A percentile compares a stretch with the other conserved stretches of the same genome.
These are phyloP conservation scores for Echinochloa phyllopogon DNA, from an alignment of 176 grass and related monocot genomes.

Conservation along the genomic window DNA sequence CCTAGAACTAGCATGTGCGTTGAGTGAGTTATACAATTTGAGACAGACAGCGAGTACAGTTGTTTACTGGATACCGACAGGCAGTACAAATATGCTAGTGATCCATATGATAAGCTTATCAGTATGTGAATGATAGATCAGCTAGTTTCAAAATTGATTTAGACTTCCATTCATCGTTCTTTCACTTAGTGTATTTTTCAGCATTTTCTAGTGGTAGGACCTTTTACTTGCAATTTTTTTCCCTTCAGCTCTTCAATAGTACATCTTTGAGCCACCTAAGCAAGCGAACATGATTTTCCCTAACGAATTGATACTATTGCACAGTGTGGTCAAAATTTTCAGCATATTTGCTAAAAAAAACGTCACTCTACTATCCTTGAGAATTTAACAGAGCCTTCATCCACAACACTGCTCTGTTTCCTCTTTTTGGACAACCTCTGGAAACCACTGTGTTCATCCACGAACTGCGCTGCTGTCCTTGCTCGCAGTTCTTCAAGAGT, in stretches of 20 bases:
- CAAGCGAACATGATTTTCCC: not conserved
- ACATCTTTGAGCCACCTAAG: not conserved
- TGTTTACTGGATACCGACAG: not conserved
- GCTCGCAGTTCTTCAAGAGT: conserved; percentile 88
- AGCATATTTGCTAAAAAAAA: not conserved
- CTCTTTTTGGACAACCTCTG: conserved; percentile 77
- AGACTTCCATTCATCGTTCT: not conserved
- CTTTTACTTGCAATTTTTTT: not conserved
- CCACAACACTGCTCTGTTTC: conserved; percentile 64
- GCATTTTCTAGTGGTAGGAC: not conserved
- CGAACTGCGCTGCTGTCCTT: conserved; percentile 79
- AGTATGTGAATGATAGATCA: not conserved
- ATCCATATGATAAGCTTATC: not conserved
- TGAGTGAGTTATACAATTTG: conserved; percentile 11
- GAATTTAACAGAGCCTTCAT: conserved; percentile 71
- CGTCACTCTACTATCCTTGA: conserved; percentile 71
- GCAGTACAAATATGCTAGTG: not conserved
- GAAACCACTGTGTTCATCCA: conserved; percentile 70
- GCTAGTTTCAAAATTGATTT: not conserved
- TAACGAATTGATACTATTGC: not conserved
- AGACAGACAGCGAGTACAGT: not conserved
- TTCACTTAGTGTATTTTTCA: not conserved
- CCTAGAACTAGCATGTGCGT: not conserved
- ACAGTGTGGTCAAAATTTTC: conserved; percentile 37
- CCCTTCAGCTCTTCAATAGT: not conserved